Percentiles rank a stretch among this genome's conserved stretches.
These are phyloP conservation scores for Suillus decipiens DNA, from an alignment of 768 basidiomycete genomes.

Conservation along the genomic window DNA sequence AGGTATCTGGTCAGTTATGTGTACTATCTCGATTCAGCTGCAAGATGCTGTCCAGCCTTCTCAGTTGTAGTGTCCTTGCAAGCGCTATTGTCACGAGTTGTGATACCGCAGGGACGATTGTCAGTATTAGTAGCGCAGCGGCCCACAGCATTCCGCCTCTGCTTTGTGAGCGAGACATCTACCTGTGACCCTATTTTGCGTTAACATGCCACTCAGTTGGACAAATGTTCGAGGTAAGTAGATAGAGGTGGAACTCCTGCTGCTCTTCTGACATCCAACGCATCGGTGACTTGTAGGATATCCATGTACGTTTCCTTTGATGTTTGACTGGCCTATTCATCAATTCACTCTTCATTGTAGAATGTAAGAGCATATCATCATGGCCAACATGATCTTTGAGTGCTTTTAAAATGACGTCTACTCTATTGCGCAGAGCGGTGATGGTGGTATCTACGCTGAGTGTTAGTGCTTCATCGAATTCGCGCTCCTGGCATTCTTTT, in stretches of 20 bases:
- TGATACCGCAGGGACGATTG: slow-evolving; percentile 27
- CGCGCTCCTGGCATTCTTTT: background rate
- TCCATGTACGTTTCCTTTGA: slow-evolving; percentile 47
- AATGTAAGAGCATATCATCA: slow-evolving; percentile 32
- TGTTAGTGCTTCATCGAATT: slow-evolving; percentile 32
- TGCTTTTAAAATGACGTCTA: slow-evolving; percentile 21
- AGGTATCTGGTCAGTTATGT: background rate
- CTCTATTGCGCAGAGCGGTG: slow-evolving; percentile 49
- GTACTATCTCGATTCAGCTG: background rate
- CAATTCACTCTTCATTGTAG: slow-evolving; percentile 21
- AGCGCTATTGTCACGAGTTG: slow-evolving; percentile 6
- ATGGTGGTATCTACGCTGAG: slow-evolving; percentile 70
- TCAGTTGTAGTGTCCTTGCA: slow-evolving; percentile 10
- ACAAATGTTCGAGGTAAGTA: slow-evolving; percentile 59
- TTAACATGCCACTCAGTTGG: slow-evolving; percentile 39
- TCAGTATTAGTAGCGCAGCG: slow-evolving; percentile 45
- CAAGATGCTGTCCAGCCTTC: slow-evolving; percentile 18
- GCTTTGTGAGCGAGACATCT: slow-evolving; percentile 43
- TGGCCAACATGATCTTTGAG: background rate
- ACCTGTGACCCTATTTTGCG: background rate
- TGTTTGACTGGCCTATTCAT: slow-evolving; percentile 1
- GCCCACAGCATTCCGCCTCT: slow-evolving; percentile 55
- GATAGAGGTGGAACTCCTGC: background rate
- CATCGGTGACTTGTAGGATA: slow-evolving; percentile 43
- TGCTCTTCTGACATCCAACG: background rate